phyloP scores from a whole-genome alignment of 495 filamentous ascomycete species.

The Polyplosphaeria fusca region DNA sequence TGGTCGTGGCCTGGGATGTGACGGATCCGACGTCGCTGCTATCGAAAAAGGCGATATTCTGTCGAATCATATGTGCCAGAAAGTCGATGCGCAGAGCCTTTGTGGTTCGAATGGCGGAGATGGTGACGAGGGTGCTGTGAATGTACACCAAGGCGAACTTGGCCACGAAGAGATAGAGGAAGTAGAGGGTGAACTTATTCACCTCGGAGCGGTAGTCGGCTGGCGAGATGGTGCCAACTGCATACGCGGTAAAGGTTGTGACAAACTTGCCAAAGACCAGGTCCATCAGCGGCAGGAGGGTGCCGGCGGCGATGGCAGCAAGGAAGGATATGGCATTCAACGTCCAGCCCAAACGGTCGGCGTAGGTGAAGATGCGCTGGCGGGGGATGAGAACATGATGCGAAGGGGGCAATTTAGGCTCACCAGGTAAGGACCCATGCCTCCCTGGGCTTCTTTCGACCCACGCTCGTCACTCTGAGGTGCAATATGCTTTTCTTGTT shows the following conservation, averaged over 20 bases:
- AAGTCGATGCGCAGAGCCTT: slow-evolving; percentile 82
- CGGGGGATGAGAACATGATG: not conserved
- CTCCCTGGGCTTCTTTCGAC: slow-evolving; percentile 16
- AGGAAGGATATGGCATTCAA: slow-evolving; percentile 28
- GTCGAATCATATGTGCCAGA: slow-evolving; percentile 73
- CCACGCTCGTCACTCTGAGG: too few relatives aligned
- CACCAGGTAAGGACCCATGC: slow-evolving; percentile 27
- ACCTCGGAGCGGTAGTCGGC: slow-evolving; percentile 34
- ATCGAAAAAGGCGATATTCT: slow-evolving; percentile 92
- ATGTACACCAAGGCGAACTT: slow-evolving; percentile 40
- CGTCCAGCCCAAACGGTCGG: slow-evolving; percentile 25
- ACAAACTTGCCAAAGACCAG: slow-evolving; percentile 42
- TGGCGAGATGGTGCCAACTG: slow-evolving; percentile 27
- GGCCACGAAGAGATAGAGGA: slow-evolving; percentile 45
- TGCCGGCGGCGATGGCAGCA: slow-evolving; percentile 38
- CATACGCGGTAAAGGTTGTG: slow-evolving; percentile 40
- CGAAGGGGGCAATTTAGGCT: not conserved
- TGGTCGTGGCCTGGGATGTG: slow-evolving; percentile 77
- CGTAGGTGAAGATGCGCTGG: slow-evolving; percentile 32
- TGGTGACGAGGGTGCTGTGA: slow-evolving; percentile 34
- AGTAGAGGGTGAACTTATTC: slow-evolving; percentile 38
- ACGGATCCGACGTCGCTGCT: slow-evolving; percentile 88
- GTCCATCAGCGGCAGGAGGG: slow-evolving; percentile 36
- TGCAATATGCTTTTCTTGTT: too few relatives aligned
- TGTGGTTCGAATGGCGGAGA: slow-evolving; percentile 60